Percentiles rank a stretch among this genome's conserved stretches.
phyloP scores from a whole-genome alignment of 2,329 filamentous ascomycete genomes.

The Fusarium sp. region DNA sequence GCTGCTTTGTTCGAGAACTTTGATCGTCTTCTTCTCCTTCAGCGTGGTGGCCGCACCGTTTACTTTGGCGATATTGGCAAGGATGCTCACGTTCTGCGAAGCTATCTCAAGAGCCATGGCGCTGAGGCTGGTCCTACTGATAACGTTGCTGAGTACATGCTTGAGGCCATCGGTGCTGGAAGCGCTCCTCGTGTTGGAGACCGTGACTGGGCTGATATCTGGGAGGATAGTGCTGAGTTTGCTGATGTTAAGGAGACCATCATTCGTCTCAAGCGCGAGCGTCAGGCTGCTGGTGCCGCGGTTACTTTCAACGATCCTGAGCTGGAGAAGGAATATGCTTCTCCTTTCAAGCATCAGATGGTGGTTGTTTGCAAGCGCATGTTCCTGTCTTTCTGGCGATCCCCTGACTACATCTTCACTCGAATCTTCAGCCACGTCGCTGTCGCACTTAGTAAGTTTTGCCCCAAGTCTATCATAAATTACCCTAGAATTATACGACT shows the following conservation, averaged over 20 bases:
- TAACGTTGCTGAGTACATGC: slow-evolving; percentile 80
- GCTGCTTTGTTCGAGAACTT: slow-evolving; percentile 88
- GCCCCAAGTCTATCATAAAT: not conserved
- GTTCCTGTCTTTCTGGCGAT: slow-evolving; percentile 83
- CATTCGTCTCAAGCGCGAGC: slow-evolving; percentile 68
- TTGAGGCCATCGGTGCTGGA: slow-evolving; percentile 82
- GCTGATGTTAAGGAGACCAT: slow-evolving; percentile 73
- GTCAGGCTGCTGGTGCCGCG: slow-evolving; percentile 51
- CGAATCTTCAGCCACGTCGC: slow-evolving; percentile 84
- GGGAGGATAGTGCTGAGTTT: slow-evolving; percentile 76
- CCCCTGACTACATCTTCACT: slow-evolving; percentile 88
- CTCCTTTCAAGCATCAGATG: slow-evolving; percentile 80
- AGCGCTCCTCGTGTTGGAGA: slow-evolving; percentile 75
- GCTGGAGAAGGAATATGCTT: slow-evolving; percentile 80
- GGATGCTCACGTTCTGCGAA: slow-evolving; percentile 75
- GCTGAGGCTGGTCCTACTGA: slow-evolving; percentile 64
- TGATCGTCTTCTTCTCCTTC: slow-evolving; percentile 79
- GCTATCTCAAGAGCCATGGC: slow-evolving; percentile 67
- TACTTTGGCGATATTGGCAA: slow-evolving; percentile 87
- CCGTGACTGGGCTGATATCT: slow-evolving; percentile 82
- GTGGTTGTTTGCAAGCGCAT: slow-evolving; percentile 76
- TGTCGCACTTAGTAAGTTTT: slow-evolving; percentile 65
- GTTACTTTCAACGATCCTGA: slow-evolving; percentile 61
- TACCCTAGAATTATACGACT: not conserved
- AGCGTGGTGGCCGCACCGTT: slow-evolving; percentile 80